Percentiles rank a stretch among this genome's conserved stretches.
Conservation (phyloP, 1,139 yeast genomes). For the Suhomyces terraborum region DNA sequence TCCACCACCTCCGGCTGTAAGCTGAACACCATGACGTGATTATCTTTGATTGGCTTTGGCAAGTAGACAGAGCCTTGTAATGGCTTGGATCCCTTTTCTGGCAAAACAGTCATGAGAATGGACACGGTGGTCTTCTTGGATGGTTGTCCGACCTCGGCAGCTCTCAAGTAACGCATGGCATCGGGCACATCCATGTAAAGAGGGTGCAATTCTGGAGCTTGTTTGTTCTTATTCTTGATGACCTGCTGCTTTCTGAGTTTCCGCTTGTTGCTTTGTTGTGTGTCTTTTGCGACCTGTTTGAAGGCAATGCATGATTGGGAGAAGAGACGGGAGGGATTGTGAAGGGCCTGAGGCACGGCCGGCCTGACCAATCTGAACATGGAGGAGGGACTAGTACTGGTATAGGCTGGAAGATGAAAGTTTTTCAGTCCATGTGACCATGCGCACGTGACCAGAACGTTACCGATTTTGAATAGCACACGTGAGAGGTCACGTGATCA, state of each 20-base stretch:
- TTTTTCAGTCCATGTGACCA: slow-evolving; percentile 4
- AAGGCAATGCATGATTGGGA: slow-evolving; percentile 11
- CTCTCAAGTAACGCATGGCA: slow-evolving; percentile 80
- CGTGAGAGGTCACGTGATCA: neutral
- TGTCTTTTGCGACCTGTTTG: slow-evolving; percentile 14
- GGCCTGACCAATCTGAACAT: slow-evolving; percentile 10
- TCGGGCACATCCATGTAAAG: slow-evolving; percentile 69
- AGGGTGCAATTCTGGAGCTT: slow-evolving; percentile 54
- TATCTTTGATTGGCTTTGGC: slow-evolving; percentile 72
- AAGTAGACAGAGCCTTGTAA: slow-evolving; percentile 71
- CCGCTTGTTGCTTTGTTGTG: slow-evolving; percentile 22
- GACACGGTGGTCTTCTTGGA: slow-evolving; percentile 66
- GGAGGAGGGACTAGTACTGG: neutral
- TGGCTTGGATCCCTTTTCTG: slow-evolving; percentile 79
- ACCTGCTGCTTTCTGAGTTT: slow-evolving; percentile 36
- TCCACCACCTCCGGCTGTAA: slow-evolving; percentile 53
- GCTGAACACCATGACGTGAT: slow-evolving; percentile 70
- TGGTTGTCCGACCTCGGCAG: slow-evolving; percentile 88
- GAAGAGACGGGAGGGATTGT: slow-evolving; percentile 12
- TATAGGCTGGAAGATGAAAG: slow-evolving; percentile 2
- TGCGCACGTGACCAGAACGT: neutral
- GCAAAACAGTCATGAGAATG: slow-evolving; percentile 65
- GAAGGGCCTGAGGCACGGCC: slow-evolving; percentile 8
- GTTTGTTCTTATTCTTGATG: slow-evolving; percentile 42
- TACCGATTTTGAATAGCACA: too few relatives aligned